A percentile compares a stretch with the other conserved stretches of the same genome.
Evolutionary conservation across 768 basidiomycete genomes (phyloP).

Genomic region (Cystofilobasidium capitatum): DNA sequence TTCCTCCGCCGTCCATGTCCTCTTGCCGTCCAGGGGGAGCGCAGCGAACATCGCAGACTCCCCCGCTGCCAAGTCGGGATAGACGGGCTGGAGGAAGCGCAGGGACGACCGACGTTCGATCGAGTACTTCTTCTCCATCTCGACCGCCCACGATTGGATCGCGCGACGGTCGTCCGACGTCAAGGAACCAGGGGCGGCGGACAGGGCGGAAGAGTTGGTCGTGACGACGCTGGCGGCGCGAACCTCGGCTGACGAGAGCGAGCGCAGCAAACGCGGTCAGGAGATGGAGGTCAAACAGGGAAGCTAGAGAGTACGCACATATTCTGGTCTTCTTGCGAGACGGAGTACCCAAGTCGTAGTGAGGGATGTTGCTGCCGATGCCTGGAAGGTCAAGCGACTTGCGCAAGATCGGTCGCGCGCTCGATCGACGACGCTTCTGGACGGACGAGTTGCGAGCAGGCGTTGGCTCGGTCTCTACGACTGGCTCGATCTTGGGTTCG

Average conservation of each 20-base stretch:
- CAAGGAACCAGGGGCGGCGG: too few species aligned
- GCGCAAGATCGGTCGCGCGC: not conserved
- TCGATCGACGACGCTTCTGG: slow-evolving; percentile 1
- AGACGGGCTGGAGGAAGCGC: not conserved
- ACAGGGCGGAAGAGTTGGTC: not conserved
- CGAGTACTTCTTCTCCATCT: not conserved
- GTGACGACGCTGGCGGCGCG: not conserved
- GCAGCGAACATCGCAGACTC: not conserved
- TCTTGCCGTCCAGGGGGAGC: not conserved
- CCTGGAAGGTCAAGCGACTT: slow-evolving; percentile 4
- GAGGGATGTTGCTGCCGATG: not conserved
- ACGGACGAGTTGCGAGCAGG: not conserved
- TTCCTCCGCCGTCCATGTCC: not conserved
- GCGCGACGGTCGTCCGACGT: too few species aligned
- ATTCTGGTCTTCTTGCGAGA: not conserved
- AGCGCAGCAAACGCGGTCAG: too few species aligned
- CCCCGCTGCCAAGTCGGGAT: not conserved
- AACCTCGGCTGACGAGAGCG: too few species aligned
- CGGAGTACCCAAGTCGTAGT: not conserved
- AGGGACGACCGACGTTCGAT: not conserved
- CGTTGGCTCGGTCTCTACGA: not conserved
- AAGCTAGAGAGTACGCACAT: not conserved
- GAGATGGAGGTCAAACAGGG: not conserved
- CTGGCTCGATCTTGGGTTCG: too few species aligned
- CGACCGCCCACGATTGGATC: not conserved